Evolutionary conservation across 306 rosid genomes (phyloP).

Genomic region (Gillenia trifoliata): DNA sequence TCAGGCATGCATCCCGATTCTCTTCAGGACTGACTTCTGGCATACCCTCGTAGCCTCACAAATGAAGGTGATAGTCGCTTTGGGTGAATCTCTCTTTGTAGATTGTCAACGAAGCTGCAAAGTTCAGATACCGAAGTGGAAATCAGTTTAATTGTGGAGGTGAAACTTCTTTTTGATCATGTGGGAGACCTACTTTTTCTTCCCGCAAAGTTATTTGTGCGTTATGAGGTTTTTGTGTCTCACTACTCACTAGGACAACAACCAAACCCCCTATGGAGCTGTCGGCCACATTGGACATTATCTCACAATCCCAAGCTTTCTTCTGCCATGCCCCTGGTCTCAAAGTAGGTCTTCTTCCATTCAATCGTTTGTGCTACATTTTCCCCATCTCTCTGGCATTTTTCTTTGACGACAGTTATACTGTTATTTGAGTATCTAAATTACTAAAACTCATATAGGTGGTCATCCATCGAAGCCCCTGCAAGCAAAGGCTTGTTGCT

Average conservation of each 20-base stretch:
- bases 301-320: slow-evolving; percentile 97
- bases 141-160: slow-evolving; percentile 97
- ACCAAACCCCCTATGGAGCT: slow-evolving; percentile 95
- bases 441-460: slow-evolving; percentile 48
- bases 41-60: slow-evolving; percentile 1
- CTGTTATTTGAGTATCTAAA: no score
- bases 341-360: slow-evolving; percentile 51
- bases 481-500: slow-evolving; percentile 85
- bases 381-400: no score
- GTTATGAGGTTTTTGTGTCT: not conserved
- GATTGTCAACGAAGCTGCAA: slow-evolving; percentile 99
- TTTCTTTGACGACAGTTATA: no score
- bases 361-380: slow-evolving; percentile 1
- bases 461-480: slow-evolving; percentile 93
- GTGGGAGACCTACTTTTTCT: not conserved
- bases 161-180: slow-evolving; percentile 21
- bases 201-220: not conserved
- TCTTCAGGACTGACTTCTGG: slow-evolving; percentile 13
- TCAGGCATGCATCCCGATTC: slow-evolving; percentile 57
- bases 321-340: slow-evolving; percentile 97
- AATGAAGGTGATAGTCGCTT: slow-evolving; percentile 13
- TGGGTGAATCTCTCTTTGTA: slow-evolving; percentile 32
- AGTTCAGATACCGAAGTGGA: slow-evolving; percentile 95
- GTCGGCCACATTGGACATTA: slow-evolving; percentile 99
- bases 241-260: slow-evolving; percentile 59